Base-by-base conservation (phyloP, 805 yeast species). In the Dipodascus albidus region DNA sequence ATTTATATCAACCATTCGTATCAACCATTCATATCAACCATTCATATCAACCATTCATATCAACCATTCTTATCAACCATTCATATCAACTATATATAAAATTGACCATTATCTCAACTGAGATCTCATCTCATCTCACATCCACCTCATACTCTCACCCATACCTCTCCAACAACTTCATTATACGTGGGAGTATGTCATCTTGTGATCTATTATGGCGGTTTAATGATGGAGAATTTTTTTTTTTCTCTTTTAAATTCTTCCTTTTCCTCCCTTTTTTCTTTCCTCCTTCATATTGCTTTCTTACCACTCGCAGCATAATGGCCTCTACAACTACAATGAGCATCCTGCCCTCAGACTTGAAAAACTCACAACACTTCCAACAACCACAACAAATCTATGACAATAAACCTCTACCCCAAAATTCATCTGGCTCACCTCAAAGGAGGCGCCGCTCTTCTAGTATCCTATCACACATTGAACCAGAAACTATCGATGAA, bases 401-500 rank as follows among this genome's bases (percentile, higher is more conserved):
- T 19, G 33, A 27, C 33, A 11, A 11, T 6, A 17, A 38, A 14
- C 20, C 44, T 14, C 44, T 38, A 17, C 20, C 44, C 15, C 44
- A n/a, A 14, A 14, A 14, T 14, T 17, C 17, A 4, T 6, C 44
- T 14, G 47, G 42, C 9, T 21, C 44, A 3, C 51, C n/a, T 2
- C 55, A 22, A 22, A 59, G 64, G 48, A 61, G 85, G 62, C 78
- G 96, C 67, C 79, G 97, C 57, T 87, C 96, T 1, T 87, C 96
- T 1, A 83, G 93, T 20, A 77, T 93, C 57, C 81, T 91, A 58
- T 91, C 95, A 49, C 96, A 91, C 64, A 85, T 91, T 52, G 93
- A 87, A 65, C 96, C 95, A 17, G 99, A 93, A 66, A 83, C 89
- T 17, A 78, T 87, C 61, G 97, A 91, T 60, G 95, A 90, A 44